Base-by-base conservation (phyloP, 352 stramenopile genomes). In the Phytopythium cucurbitacearum region DNA sequence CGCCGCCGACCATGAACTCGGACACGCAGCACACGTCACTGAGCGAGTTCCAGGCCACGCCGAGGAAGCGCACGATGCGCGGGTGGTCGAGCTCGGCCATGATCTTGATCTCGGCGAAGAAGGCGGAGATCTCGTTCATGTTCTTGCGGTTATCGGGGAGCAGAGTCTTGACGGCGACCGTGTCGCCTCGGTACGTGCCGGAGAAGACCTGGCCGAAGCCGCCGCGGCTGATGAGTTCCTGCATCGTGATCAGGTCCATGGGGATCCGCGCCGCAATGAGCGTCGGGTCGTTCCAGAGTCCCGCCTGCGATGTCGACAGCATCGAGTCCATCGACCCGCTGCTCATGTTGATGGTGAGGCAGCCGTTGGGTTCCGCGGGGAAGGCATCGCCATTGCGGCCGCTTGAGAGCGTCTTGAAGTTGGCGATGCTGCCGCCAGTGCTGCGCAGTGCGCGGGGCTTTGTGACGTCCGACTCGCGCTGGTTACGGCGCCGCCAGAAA, bases 91-190 rank as follows among this genome's bases (percentile, higher is more conserved):
- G 47, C 35, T 34, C 37, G 12, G 53, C 37, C 53, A 66, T 62
- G 13, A 41, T 11, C 47, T 52, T 52, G 43, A 63, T 28, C 21
- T 28, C 21, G 21, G 21, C 21, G 55, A 5, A 67, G 10, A 89
- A 71, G 1, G 67, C 64, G 8, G 71, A 64, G 44, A 86, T 82
- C 53, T 86, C 64, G 33, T 53, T 63, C 56, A 81, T 80, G 34
- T 85, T 58, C 36, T 80, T 65, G 35, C 73, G 63, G 6, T 62
- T 69, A 32, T 78, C 78, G 0, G 68, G 75, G 11, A 86, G 42
- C 33, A 89, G 46, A 16, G 60, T 78, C 63, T 89, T 89, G 49
- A 87, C 73, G 5, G 73, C 78, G 37, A 89, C 73, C 0, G 60
- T 63, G 28, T 84, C 46, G 8, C 52, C 66, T 11, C 73, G 70